Evolutionary conservation across 1,284 basidiomycete species (phyloP).

Genomic region (Tilletia caries): DNA sequence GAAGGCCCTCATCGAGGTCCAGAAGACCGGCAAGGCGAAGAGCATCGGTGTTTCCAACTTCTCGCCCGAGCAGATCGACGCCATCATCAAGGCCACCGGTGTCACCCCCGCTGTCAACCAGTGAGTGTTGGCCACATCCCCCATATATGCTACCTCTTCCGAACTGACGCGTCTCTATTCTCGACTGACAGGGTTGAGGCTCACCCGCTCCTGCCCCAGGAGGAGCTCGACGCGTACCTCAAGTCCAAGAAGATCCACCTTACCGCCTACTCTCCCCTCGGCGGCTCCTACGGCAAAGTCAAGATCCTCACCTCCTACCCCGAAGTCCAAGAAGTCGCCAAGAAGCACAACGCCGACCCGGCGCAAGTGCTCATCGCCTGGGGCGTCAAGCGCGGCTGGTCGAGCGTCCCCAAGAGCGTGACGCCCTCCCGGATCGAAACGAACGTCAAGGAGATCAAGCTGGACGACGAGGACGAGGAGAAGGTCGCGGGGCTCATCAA

Average conservation of each 20-base stretch:
- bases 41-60: conserved; percentile 67
- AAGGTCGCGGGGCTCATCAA: conserved; percentile 39
- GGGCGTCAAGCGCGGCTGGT: conserved; percentile 53
- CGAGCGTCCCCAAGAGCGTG: conserved; percentile 55
- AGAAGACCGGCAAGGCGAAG: conserved; percentile 50
- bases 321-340: conserved; percentile 50
- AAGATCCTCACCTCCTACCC: conserved; percentile 47
- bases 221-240: conserved; percentile 43
- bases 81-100: conserved; percentile 70
- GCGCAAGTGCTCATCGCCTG: conserved; percentile 55
- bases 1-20: conserved; percentile 70
- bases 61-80: conserved; percentile 65
- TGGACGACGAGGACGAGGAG: conserved; percentile 49
- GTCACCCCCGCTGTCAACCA: conserved; percentile 77
- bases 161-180: neutral
- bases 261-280: conserved; percentile 56
- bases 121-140: conserved; percentile 23
- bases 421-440: conserved; percentile 50
- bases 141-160: neutral
- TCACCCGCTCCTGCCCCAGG: conserved; percentile 62
- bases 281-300: conserved; percentile 24
- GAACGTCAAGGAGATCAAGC: conserved; percentile 53
- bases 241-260: conserved; percentile 49
- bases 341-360: conserved; percentile 48
- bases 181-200: conserved; percentile 62